These are phyloP conservation scores for Trebouxia sp. DNA, from an alignment of 139 green algal species.

Conservation along the genomic window DNA sequence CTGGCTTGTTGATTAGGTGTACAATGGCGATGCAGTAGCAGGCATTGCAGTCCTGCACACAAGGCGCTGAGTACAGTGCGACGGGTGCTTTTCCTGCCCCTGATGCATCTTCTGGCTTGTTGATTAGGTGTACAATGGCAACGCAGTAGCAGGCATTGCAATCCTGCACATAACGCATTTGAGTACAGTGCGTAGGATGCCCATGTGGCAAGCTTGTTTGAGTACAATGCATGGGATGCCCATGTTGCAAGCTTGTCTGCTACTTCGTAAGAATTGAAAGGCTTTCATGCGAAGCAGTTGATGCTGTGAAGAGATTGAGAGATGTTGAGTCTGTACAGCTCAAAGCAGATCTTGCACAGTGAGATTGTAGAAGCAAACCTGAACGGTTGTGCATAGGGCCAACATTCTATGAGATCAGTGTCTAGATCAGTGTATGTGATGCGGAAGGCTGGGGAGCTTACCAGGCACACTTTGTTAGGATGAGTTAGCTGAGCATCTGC, in stretches of 20 bases:
- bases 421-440: too few relatives aligned
- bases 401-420: too few relatives aligned
- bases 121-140: conserved; percentile 50
- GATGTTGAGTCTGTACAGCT: too few relatives aligned
- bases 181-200: conserved; percentile 4
- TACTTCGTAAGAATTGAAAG: too few relatives aligned
- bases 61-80: background rate
- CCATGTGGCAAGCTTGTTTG: background rate
- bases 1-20: conserved; percentile 44
- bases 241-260: too few relatives aligned
- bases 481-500: conserved; percentile 4
- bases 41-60: conserved; percentile 44
- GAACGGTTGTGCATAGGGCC: too few relatives aligned
- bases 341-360: too few relatives aligned
- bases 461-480: background rate
- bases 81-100: conserved; percentile 37
- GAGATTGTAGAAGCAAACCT: too few relatives aligned
- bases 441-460: background rate
- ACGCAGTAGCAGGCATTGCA: conserved; percentile 55
- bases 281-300: too few relatives aligned
- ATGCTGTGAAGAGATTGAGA: too few relatives aligned
- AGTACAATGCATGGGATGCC: too few relatives aligned
- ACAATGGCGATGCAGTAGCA: conserved; percentile 53
- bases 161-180: conserved; percentile 30
- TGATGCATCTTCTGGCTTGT: conserved; percentile 32